These are phyloP conservation scores for Beauveria sp. DNA, from an alignment of 2,329 filamentous ascomycete genomes.

Conservation along the genomic window DNA sequence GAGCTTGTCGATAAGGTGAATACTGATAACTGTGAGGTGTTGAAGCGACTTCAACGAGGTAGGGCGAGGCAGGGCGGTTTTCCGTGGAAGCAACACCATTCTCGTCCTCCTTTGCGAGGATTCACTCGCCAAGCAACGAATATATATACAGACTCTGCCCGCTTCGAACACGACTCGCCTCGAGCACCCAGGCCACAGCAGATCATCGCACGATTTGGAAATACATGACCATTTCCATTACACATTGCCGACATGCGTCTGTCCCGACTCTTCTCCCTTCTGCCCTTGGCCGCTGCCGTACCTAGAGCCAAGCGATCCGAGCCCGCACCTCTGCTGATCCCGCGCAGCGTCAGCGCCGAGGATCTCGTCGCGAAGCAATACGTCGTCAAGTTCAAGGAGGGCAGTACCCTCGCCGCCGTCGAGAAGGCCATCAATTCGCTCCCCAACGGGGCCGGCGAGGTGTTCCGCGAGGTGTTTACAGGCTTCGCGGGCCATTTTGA, in stretches of 20 bases:
- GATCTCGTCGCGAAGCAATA: slow-evolving; percentile 16
- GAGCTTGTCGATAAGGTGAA: not conserved
- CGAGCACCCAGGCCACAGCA: not conserved
- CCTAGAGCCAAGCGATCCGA: slow-evolving; percentile 6
- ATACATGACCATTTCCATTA: too few relatives aligned
- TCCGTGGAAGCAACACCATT: not conserved
- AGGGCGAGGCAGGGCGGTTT: too few relatives aligned
- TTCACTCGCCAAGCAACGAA: too few relatives aligned
- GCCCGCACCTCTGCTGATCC: slow-evolving; percentile 15
- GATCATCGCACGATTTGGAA: not conserved
- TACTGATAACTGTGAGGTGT: not conserved
- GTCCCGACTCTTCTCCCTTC: not conserved
- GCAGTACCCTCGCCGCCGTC: slow-evolving; percentile 8
- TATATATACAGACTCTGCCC: not conserved
- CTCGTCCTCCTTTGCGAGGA: not conserved
- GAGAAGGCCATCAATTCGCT: slow-evolving; percentile 12
- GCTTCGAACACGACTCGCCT: not conserved
- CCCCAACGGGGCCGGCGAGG: slow-evolving; percentile 11
- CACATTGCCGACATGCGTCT: not conserved
- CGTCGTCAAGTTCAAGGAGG: slow-evolving; percentile 18
- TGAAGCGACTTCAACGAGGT: too few relatives aligned
- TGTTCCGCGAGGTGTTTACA: slow-evolving; percentile 13
- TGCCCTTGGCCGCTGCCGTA: not conserved
- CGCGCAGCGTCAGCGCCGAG: slow-evolving; percentile 5
- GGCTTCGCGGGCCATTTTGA: slow-evolving; percentile 14